Base-by-base conservation (phyloP, 2,329 filamentous ascomycete species). In the Neospermospora avenae region DNA sequence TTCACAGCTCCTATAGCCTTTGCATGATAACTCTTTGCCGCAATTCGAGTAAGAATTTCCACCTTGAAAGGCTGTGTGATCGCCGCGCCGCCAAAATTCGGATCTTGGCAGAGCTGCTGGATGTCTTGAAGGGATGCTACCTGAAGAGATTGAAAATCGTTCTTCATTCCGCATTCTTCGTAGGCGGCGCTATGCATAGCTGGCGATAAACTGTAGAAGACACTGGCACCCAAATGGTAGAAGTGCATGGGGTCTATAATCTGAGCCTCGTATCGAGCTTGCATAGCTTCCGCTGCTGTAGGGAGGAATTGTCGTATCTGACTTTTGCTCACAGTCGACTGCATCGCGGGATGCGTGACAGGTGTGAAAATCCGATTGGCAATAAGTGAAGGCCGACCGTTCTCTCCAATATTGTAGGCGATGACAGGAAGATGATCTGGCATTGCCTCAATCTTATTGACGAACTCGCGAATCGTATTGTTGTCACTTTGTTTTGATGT, bases 171-270 rank as follows among this genome's bases (percentile, higher is more conserved):
- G 65, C 84, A 84, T 24, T 80, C 81, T 55, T 80, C 77, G 60
- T 89, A 84, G 0, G 88, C 89, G 5, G 86, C 80, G 57, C 86
- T 89, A 71, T 93, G 89, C 88, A 92, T 92, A 6, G 86, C 85
- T 1, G 89, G 89, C 0, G 89, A 91, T 58, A 92, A 73, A 70
- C 86, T 91, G 75, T 89, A 90, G 53, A 80, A 83, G 10, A 89
- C 84, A 58, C 86, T 86, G 57, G 83, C 85, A n/a, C 89, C 89
- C 54, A 91, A 83, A 35, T 92, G 86, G 66, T 88, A 89, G 57
- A 90, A 84, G 53, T 86, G 84, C 78, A 92, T 84, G 0, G 85
- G 80, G 42, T 91, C 86, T 55, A 85, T 82, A 1, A 87, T 78
- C 60, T 88, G 89, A 1, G 84, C 85, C 31, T 62, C 24, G 67